phyloP scores from a whole-genome alignment of 2,329 filamentous ascomycete species.

The Microsporum audouinii region DNA sequence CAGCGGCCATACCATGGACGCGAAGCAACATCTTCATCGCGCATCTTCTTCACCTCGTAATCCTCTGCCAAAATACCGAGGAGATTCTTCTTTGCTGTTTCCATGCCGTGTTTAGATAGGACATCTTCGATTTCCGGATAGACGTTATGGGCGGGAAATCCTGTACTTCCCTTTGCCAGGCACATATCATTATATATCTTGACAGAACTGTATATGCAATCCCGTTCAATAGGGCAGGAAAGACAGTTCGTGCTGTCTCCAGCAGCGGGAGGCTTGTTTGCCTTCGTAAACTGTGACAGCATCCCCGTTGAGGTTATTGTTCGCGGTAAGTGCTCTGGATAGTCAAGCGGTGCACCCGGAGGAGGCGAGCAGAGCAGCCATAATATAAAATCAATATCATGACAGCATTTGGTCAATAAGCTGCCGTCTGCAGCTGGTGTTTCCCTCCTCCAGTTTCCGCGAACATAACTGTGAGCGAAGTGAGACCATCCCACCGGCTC shows the following conservation, averaged over 20 bases:
- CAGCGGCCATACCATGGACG: slow-evolving; percentile 79
- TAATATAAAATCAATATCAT: slow-evolving; percentile 84
- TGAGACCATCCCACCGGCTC: slow-evolving; percentile 97
- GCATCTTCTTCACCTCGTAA: slow-evolving; percentile 42
- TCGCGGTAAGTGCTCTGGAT: slow-evolving; percentile 58
- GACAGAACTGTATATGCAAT: slow-evolving; percentile 76
- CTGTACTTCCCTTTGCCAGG: slow-evolving; percentile 54
- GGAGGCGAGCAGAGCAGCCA: slow-evolving; percentile 77
- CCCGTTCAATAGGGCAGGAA: slow-evolving; percentile 59
- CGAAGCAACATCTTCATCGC: slow-evolving; percentile 42
- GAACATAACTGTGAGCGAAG: slow-evolving; percentile 79
- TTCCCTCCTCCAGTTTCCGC: slow-evolving; percentile 84
- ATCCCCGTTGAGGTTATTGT: slow-evolving; percentile 65
- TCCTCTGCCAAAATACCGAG: slow-evolving; percentile 42
- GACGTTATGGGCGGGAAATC: slow-evolving; percentile 84
- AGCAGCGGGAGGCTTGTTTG: slow-evolving; percentile 63
- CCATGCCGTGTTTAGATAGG: slow-evolving; percentile 34
- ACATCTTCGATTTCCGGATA: slow-evolving; percentile 82
- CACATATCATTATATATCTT: slow-evolving; percentile 65
- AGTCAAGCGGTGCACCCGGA: slow-evolving; percentile 28
- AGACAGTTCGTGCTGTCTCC: slow-evolving; percentile 77
- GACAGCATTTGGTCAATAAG: slow-evolving; percentile 86
- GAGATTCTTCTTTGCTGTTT: slow-evolving; percentile 43
- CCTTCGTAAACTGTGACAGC: slow-evolving; percentile 64
- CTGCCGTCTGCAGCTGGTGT: slow-evolving; percentile 60